Evolutionary conservation across 2,329 filamentous ascomycete genomes (phyloP).

Genomic region (Drechslerella dactyloides): DNA sequence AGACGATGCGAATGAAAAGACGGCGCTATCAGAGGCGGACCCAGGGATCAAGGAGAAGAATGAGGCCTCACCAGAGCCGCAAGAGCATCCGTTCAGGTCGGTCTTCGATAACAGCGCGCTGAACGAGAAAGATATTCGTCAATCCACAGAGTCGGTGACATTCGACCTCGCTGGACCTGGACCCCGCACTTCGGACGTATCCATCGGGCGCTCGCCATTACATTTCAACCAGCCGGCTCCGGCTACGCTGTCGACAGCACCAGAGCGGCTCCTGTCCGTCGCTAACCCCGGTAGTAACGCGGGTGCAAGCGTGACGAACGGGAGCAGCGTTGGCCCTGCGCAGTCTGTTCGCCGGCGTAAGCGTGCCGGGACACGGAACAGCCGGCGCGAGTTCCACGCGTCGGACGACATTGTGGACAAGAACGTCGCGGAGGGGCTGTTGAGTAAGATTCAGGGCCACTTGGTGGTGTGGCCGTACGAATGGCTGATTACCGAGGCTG

Average conservation of each 20-base stretch:
- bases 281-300: slow-evolving; percentile 26
- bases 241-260: background rate
- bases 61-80: slow-evolving; percentile 3
- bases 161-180: slow-evolving; percentile 5
- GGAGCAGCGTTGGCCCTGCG: slow-evolving; percentile 41
- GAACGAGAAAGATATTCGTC: slow-evolving; percentile 30
- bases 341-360: slow-evolving; percentile 64
- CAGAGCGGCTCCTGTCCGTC: background rate
- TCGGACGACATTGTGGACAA: slow-evolving; percentile 77
- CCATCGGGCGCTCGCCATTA: slow-evolving; percentile 8
- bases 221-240: slow-evolving; percentile 16
- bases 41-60: slow-evolving; percentile 31
- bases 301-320: slow-evolving; percentile 32
- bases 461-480: slow-evolving; percentile 94
- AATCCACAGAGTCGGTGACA: slow-evolving; percentile 19
- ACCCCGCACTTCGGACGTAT: slow-evolving; percentile 33
- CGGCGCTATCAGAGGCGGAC: slow-evolving; percentile 1
- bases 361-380: slow-evolving; percentile 73
- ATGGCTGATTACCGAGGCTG: slow-evolving; percentile 90
- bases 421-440: slow-evolving; percentile 78
- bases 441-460: slow-evolving; percentile 83
- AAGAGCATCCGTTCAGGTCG: slow-evolving; percentile 7
- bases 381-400: slow-evolving; percentile 68
- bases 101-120: slow-evolving; percentile 1
- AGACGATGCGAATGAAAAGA: slow-evolving; percentile 33